Conservation (phyloP, 2,329 filamentous ascomycete genomes). For the Apiospora koreana region DNA sequence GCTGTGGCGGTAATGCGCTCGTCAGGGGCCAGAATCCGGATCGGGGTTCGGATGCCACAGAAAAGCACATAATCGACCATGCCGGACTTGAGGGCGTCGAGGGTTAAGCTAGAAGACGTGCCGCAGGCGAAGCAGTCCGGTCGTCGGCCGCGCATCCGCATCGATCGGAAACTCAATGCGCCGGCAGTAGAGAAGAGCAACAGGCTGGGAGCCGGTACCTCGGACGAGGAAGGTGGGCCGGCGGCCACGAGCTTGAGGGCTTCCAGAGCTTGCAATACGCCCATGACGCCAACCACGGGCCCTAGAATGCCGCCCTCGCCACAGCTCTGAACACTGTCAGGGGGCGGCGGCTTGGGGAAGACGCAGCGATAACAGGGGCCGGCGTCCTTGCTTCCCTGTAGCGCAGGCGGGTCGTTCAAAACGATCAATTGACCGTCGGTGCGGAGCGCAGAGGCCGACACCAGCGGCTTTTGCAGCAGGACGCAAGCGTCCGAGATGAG, state of each 20-base stretch:
- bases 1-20: constrained; percentile 69
- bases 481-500: constrained; percentile 90
- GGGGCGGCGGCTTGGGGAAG: constrained; percentile 84
- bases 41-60: constrained; percentile 65
- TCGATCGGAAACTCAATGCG: constrained; percentile 63
- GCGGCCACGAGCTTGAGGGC: constrained; percentile 75
- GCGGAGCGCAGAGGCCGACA: constrained; percentile 87
- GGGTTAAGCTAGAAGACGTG: constrained; percentile 59
- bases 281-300: constrained; percentile 91
- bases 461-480: constrained; percentile 73
- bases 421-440: constrained; percentile 89
- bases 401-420: constrained; percentile 75
- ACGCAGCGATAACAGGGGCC: constrained; percentile 94
- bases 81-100: constrained; percentile 61
- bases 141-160: constrained; percentile 71
- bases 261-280: constrained; percentile 87
- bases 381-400: constrained; percentile 56
- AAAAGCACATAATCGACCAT: constrained; percentile 84
- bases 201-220: constrained; percentile 33
- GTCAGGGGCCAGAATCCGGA: constrained; percentile 57
- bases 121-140: constrained; percentile 78
- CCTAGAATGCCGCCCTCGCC: constrained; percentile 92
- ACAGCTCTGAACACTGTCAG: constrained; percentile 80
- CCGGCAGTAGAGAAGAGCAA: constrained; percentile 51
- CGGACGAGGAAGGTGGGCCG: constrained; percentile 21